Evolutionary conservation across 805 yeast species (phyloP), one percentile per base, ranked within the genome.

Genomic region (Cyberlindnera veronae): DNA sequence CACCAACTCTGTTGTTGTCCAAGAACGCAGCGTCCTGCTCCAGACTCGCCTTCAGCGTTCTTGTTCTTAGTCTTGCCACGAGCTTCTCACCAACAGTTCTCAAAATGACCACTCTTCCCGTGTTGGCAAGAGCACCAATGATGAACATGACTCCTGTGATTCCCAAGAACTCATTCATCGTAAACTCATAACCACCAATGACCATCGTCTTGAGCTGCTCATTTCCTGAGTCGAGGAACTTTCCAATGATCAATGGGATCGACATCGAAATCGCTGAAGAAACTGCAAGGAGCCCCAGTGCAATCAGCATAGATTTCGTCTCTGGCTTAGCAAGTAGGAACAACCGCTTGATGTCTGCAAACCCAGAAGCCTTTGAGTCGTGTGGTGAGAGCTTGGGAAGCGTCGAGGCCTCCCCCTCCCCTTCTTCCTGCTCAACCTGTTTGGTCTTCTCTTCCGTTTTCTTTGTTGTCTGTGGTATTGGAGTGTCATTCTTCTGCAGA

Each of bases 1-100:
- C 98, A 29, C 98, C 98, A 9, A 89, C 88, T 48, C 90, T 78
- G 44, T 93, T 89, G 23, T 79, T 79, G 55, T 91, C 98, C 64
- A 90, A 79, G 55, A 91, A 91, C 49, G 84, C 84, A 4, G 95
- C 81, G 60, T 90, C 96, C 58, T 90, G 96, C 34, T 79, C 78
- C 41, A 91, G 69, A 13, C 91, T 77, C 34, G 83, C 85, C 55
- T 77, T 77, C 61, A 88, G 77, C 27, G 91, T 77, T 40, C 86
- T 72, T 9, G 91, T 72, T 53, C 98, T 73, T 47, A 91, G 64
- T 44, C 93, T 73, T 8, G 96, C 91, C 45, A 90, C 95, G 27
- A 91, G 68, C 46, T 85, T 73, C 61, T 91, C 98, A 38, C 97
- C 96, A 11, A 85, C 84, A 2, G 81, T 69, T 49, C 90, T 75